Conservation (phyloP, 2,329 filamentous ascomycete species). For the Acrocalymma vagum region DNA sequence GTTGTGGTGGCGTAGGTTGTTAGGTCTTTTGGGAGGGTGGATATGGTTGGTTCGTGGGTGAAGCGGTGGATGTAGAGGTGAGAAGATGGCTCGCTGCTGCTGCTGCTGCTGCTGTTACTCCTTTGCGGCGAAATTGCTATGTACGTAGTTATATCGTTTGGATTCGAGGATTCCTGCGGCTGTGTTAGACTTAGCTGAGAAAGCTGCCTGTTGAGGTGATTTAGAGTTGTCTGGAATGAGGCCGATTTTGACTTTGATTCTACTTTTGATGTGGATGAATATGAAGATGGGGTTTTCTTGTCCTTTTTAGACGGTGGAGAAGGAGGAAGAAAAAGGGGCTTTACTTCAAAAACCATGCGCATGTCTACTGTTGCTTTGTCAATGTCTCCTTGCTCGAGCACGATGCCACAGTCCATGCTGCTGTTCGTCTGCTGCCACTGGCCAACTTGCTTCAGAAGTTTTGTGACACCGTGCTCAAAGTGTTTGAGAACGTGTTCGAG, state of each 20-base stretch:
- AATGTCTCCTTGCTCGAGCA: constrained; percentile 52
- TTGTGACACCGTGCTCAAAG: constrained; percentile 42
- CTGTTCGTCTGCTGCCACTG: constrained; percentile 59
- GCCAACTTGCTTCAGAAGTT: constrained; percentile 49
- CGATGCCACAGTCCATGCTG: constrained; percentile 73
- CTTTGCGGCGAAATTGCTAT: too few species aligned
- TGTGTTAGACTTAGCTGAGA: too few species aligned
- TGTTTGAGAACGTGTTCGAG: constrained; percentile 49
- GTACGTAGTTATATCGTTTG: too few species aligned
- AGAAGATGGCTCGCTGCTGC: too few species aligned
- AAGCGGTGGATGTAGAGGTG: constrained; percentile 42
- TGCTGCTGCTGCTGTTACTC: too few species aligned
- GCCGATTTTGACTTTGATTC: constrained; percentile 30
- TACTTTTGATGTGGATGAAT: constrained; percentile 2
- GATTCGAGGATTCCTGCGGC: too few species aligned
- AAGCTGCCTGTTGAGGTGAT: constrained; percentile 12
- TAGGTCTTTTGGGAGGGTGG: constrained; percentile 43
- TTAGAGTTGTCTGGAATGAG: constrained; percentile 14
- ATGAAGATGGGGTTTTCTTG: constrained; percentile 11
- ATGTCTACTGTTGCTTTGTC: constrained; percentile 59
- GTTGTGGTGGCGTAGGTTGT: constrained; percentile 62
- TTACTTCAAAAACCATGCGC: constrained; percentile 63
- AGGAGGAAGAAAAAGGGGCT: constrained; percentile 11
- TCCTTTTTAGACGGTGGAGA: neutral
- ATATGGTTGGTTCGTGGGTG: constrained; percentile 49